Percentiles rank a stretch among this genome's conserved stretches.
These are phyloP conservation scores for Calonectria honghensis DNA, from an alignment of 2,329 filamentous ascomycete species.

Conservation along the genomic window DNA sequence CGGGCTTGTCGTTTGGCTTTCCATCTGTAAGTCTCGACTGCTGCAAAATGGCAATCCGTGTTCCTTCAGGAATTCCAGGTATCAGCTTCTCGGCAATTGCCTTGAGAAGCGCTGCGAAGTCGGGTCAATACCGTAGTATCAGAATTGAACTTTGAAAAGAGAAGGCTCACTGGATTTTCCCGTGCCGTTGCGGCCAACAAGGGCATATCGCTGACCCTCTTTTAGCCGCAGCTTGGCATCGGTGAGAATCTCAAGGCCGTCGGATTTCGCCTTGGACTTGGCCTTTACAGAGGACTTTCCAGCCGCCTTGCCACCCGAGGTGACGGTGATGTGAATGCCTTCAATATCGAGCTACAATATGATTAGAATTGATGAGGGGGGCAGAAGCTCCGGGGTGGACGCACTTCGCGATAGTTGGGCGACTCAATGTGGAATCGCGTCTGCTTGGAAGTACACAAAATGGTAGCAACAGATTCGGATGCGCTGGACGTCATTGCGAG, in stretches of 20 bases:
- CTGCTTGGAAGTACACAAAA: slow-evolving; percentile 80
- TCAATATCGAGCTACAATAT: slow-evolving; percentile 78
- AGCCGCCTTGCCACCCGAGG: slow-evolving; percentile 62
- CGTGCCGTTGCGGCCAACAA: slow-evolving; percentile 87
- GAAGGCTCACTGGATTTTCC: slow-evolving; percentile 83
- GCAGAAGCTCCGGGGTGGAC: background rate
- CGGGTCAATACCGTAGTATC: slow-evolving; percentile 6
- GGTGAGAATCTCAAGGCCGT: slow-evolving; percentile 79
- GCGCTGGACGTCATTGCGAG: slow-evolving; percentile 68
- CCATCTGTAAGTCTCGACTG: slow-evolving; percentile 71
- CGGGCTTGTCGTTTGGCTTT: slow-evolving; percentile 56
- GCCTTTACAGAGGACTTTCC: slow-evolving; percentile 68
- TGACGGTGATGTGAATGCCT: slow-evolving; percentile 81
- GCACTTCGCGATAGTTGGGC: slow-evolving; percentile 74
- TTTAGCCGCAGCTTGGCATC: slow-evolving; percentile 84
- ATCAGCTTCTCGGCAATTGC: slow-evolving; percentile 87
- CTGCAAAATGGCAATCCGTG: slow-evolving; percentile 80
- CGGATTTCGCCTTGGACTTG: slow-evolving; percentile 67
- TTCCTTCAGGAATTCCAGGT: slow-evolving; percentile 81
- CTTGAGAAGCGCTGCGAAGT: slow-evolving; percentile 77
- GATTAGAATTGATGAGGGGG: background rate
- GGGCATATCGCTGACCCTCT: slow-evolving; percentile 83
- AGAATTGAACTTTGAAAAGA: background rate
- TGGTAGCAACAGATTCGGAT: slow-evolving; percentile 70
- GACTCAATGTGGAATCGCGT: slow-evolving; percentile 78